These are phyloP conservation scores for Kalaharituber pfeilii DNA, from an alignment of 2,329 filamentous ascomycete genomes.

Conservation along the genomic window DNA sequence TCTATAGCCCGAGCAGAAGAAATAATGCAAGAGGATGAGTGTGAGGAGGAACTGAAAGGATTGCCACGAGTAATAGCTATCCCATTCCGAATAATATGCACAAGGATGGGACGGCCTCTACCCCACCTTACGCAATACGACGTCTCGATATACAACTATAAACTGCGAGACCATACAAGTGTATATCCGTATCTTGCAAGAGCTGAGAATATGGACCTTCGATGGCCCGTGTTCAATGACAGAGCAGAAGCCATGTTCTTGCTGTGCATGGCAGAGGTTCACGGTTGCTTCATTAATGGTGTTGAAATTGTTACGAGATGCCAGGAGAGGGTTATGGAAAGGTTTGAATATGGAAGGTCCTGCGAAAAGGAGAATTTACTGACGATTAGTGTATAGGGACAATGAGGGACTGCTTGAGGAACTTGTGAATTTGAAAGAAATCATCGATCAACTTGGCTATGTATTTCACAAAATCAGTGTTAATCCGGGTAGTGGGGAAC, in stretches of 20 bases:
- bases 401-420: conserved; percentile 35
- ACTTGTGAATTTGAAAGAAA: conserved; percentile 36
- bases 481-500: conserved; percentile 32
- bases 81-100: conserved; percentile 35
- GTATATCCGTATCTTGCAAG: conserved; percentile 35
- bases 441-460: conserved; percentile 37
- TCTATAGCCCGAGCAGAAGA: conserved; percentile 24
- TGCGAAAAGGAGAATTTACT: no score
- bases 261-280: conserved; percentile 23
- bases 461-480: conserved; percentile 39
- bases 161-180: conserved; percentile 34
- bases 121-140: conserved; percentile 38
- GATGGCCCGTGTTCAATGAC: conserved; percentile 40
- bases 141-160: conserved; percentile 38
- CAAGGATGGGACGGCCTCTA: conserved; percentile 36
- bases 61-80: conserved; percentile 35
- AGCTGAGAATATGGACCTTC: conserved; percentile 37
- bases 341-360: conserved; percentile 7
- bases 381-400: no score
- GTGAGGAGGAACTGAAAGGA: conserved; percentile 34
- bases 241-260: conserved; percentile 36
- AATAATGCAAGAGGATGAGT: conserved; percentile 30
- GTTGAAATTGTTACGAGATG: conserved; percentile 31
- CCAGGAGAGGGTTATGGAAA: conserved; percentile 39
- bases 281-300: conserved; percentile 22